Percentiles rank a stretch among this genome's conserved stretches.
phyloP scores from a whole-genome alignment of 139 green algal genomes.

The Closterium sp. region DNA sequence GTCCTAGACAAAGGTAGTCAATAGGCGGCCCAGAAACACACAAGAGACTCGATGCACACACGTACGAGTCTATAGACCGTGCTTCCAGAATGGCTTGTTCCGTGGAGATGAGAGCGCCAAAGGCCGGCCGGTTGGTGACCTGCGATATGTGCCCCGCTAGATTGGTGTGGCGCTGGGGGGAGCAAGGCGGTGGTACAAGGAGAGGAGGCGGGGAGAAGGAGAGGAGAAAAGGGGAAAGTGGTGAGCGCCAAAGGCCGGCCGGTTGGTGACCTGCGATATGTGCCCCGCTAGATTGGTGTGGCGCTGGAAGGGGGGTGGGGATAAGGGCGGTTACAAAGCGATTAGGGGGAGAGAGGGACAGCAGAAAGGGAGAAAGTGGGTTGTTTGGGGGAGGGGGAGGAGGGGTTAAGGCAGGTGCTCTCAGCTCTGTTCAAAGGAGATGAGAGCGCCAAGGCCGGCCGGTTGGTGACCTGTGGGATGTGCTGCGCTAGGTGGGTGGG shows the following conservation, averaged over 20 bases:
- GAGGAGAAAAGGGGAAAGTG: constrained; percentile 55
- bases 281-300: constrained; percentile 56
- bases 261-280: constrained; percentile 19
- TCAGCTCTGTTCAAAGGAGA: no score
- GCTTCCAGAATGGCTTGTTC: constrained; percentile 73
- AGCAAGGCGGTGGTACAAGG: constrained; percentile 21
- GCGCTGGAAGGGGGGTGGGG: constrained; percentile 16
- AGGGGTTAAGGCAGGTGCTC: no score
- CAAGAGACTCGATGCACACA: no score
- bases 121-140: constrained; percentile 42
- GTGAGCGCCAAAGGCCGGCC: constrained; percentile 50
- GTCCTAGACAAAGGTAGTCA: no score
- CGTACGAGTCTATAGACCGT: not conserved
- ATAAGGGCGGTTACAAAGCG: not conserved
- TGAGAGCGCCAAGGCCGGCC: no score
- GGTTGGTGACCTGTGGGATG: not conserved
- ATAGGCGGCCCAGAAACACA: no score
- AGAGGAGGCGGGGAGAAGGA: no score
- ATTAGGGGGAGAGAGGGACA: not conserved
- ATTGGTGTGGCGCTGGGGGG: constrained; percentile 46
- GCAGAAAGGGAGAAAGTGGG: not conserved
- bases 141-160: constrained; percentile 38
- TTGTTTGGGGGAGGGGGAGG: not conserved
- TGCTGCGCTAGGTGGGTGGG: not conserved
- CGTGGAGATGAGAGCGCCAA: constrained; percentile 53